Conservation (phyloP, 176 grass and related monocot species). For the Hordeum vulgare region MorexV3_pseudomolecules_assembly NC_058520.1:477631374-477631873, state of each 20-base stretch:
- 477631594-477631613: not conserved
- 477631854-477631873: constrained; percentile 31
- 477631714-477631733: not conserved
- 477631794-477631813: not conserved
- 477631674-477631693: not conserved
- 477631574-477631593: not conserved
- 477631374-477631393: constrained; percentile 39
- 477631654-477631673: not conserved
- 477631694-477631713: not conserved
- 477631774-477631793: not conserved
- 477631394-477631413: constrained; percentile 17
- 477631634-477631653: not conserved
- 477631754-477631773: too few relatives aligned
- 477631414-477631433: too few relatives aligned
- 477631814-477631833: not conserved
- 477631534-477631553: not conserved
- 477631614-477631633: not conserved
- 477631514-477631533: not conserved
- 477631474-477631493: too few relatives aligned
- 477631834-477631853: constrained; percentile 1
- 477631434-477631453: too few relatives aligned
- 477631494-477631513: too few relatives aligned
- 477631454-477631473: too few relatives aligned
- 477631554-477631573: not conserved
- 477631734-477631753: too few relatives aligned